Percentiles rank a stretch among this genome's conserved stretches.
Evolutionary conservation across 495 filamentous ascomycete species (phyloP).

Genomic region (Niebla homalea): DNA sequence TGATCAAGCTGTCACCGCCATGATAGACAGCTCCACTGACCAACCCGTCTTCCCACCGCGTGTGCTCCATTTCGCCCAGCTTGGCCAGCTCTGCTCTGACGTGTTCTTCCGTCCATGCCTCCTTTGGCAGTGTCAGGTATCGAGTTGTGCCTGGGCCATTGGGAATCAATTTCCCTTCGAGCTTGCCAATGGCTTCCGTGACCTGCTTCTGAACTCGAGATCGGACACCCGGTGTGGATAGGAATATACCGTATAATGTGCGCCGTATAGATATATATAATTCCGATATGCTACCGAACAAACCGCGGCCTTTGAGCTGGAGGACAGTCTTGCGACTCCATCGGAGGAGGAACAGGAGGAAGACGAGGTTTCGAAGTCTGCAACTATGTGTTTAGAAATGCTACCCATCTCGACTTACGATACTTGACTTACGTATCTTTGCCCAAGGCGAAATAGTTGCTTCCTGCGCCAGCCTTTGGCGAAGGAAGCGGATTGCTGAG

Average conservation of each 20-base stretch:
- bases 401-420: neutral
- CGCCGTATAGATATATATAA: slow-evolving; percentile 56
- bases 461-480: slow-evolving; percentile 2
- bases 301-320: slow-evolving; percentile 76
- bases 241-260: slow-evolving; percentile 70
- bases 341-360: slow-evolving; percentile 78
- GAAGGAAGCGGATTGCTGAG: slow-evolving; percentile 8
- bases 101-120: slow-evolving; percentile 71
- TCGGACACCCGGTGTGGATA: slow-evolving; percentile 72
- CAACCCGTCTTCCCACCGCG: slow-evolving; percentile 87
- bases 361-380: slow-evolving; percentile 77
- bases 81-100: slow-evolving; percentile 67
- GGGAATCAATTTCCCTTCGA: slow-evolving; percentile 71
- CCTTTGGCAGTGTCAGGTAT: slow-evolving; percentile 65
- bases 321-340: slow-evolving; percentile 70
- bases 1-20: slow-evolving; percentile 70
- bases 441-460: slow-evolving; percentile 10
- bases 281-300: slow-evolving; percentile 65
- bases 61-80: slow-evolving; percentile 78
- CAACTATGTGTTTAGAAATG: neutral
- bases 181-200: slow-evolving; percentile 50
- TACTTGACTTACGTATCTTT: slow-evolving; percentile 5
- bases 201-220: slow-evolving; percentile 72
- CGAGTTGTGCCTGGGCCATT: slow-evolving; percentile 56
- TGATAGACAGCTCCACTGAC: slow-evolving; percentile 97